phyloP scores from a whole-genome alignment of 495 filamentous ascomycete species.

The Neurospora sp. region DNA sequence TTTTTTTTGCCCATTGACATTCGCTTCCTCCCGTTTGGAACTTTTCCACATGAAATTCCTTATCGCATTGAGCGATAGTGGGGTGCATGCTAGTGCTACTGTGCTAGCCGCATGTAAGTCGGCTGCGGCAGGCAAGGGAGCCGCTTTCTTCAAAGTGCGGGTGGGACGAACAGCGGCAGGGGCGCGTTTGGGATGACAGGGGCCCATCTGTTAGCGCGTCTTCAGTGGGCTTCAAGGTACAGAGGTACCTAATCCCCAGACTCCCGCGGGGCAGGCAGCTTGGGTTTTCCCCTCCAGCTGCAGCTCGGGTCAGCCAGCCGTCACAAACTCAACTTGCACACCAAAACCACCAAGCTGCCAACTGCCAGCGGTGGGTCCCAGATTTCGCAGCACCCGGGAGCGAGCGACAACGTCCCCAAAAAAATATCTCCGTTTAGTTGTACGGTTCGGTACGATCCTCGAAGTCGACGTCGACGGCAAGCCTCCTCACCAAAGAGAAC shows the following conservation, averaged over 20 bases:
- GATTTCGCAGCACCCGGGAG: background rate
- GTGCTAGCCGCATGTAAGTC: background rate
- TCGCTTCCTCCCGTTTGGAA: background rate
- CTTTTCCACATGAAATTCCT: background rate
- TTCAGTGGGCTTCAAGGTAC: background rate
- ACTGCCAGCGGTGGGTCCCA: background rate
- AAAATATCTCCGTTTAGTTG: background rate
- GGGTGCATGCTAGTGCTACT: background rate
- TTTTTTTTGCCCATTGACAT: conserved; percentile 19
- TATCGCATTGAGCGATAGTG: background rate
- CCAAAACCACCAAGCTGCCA: background rate
- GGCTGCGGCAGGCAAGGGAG: background rate
- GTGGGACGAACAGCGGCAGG: background rate
- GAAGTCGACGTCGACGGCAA: background rate
- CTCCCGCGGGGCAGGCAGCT: background rate
- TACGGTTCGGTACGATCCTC: background rate
- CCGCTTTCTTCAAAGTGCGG: background rate
- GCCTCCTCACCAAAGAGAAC: conserved; percentile 2
- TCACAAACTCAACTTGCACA: background rate
- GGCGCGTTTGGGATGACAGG: background rate
- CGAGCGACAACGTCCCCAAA: background rate
- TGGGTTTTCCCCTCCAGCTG: background rate
- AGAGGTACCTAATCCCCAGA: background rate
- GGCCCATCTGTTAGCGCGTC: background rate
- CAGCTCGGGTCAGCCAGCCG: background rate